Evolutionary conservation across 2,329 filamentous ascomycete species (phyloP).

Genomic region (Pochonia chlamydosporia): DNA sequence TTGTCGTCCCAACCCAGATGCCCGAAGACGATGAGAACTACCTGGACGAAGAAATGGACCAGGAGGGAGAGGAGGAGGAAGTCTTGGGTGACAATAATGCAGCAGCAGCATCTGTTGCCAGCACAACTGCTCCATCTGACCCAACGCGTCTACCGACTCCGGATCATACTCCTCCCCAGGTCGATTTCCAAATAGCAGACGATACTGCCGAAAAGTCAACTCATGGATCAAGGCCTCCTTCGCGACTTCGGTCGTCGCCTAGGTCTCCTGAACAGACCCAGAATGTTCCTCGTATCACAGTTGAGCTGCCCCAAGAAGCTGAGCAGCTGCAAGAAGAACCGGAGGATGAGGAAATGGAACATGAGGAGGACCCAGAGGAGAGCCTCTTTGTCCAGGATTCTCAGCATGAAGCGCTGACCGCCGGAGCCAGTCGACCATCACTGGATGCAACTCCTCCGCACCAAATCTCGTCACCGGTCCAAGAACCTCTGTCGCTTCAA

Average conservation of each 20-base stretch:
- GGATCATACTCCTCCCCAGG: constrained; percentile 43
- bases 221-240: neutral
- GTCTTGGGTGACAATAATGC: neutral
- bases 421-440: constrained; percentile 17
- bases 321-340: constrained; percentile 10
- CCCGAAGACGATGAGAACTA: neutral
- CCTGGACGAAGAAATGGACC: constrained; percentile 4
- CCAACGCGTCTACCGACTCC: constrained; percentile 45
- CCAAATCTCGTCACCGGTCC: constrained; percentile 31
- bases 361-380: neutral
- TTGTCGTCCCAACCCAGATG: neutral
- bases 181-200: constrained; percentile 15
- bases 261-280: neutral
- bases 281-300: neutral
- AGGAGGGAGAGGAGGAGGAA: constrained; percentile 9
- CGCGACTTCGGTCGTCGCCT: neutral
- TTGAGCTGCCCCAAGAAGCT: neutral
- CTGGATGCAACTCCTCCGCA: constrained; percentile 24
- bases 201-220: constrained; percentile 15
- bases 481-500: constrained; percentile 25
- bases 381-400: neutral
- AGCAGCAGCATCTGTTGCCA: constrained; percentile 20
- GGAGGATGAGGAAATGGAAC: constrained; percentile 7
- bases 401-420: constrained; percentile 8
- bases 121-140: constrained; percentile 29